A percentile compares a stretch with the other conserved stretches of the same genome.
Conservation (phyloP, 495 filamentous ascomycete species). For the Aspergillus cristatus region DNA sequence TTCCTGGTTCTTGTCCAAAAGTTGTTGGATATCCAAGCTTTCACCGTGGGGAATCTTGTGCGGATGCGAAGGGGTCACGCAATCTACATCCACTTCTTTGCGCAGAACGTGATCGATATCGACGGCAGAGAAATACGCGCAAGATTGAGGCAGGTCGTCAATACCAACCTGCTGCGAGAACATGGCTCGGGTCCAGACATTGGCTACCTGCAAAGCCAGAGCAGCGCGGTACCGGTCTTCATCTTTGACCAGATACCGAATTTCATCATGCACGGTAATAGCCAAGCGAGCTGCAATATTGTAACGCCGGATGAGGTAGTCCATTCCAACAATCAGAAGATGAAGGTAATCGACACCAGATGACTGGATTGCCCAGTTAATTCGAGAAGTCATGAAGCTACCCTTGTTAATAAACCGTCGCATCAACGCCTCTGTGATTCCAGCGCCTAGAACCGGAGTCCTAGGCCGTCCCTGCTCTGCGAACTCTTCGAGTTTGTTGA, state of each 20-base stretch:
- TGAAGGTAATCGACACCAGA: conserved; percentile 97
- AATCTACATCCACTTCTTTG: conserved; percentile 98
- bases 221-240: conserved; percentile 81
- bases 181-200: conserved; percentile 95
- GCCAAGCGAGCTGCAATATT: conserved; percentile 76
- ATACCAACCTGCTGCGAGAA: conserved; percentile 96
- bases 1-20: conserved; percentile 57
- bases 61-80: conserved; percentile 80
- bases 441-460: conserved; percentile 89
- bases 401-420: conserved; percentile 78
- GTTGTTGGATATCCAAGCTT: conserved; percentile 64
- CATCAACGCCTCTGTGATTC: conserved; percentile 93
- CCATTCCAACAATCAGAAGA: conserved; percentile 87
- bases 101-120: conserved; percentile 90
- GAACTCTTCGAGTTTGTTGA: conserved; percentile 96
- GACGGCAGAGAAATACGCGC: conserved; percentile 90
- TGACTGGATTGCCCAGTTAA: conserved; percentile 99
- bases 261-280: conserved; percentile 96
- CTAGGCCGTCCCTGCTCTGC: conserved; percentile 86
- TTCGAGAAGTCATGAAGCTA: conserved; percentile 87
- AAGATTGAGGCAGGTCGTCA: conserved; percentile 84
- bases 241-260: conserved; percentile 81
- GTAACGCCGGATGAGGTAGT: conserved; percentile 81
- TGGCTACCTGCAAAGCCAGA: conserved; percentile 87
- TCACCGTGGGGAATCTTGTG: conserved; percentile 76